Conservation (phyloP, 2,329 filamentous ascomycete species). For the Penicillium sp. region DNA sequence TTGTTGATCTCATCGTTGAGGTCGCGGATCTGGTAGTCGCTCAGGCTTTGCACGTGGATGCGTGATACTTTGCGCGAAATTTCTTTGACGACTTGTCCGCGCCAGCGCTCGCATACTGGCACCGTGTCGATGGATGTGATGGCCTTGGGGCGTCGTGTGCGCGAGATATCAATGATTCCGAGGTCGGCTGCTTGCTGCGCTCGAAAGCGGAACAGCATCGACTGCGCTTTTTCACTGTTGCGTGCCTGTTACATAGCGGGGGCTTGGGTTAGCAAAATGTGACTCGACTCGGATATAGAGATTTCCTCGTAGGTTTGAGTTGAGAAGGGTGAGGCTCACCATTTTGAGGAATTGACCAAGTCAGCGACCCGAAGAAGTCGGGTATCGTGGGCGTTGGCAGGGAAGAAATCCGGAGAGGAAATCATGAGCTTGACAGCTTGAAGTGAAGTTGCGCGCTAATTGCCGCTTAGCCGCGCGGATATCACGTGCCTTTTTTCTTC, state of each 20-base stretch:
- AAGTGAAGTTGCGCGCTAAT: conserved; percentile 31
- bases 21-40: conserved; percentile 95
- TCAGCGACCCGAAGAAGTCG: conserved; percentile 14
- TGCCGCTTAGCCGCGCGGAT: conserved; percentile 28
- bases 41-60: conserved; percentile 89
- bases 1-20: conserved; percentile 99
- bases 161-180: conserved; percentile 90
- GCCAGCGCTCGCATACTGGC: conserved; percentile 93
- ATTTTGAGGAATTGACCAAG: conserved; percentile 28
- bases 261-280: conserved; percentile 24
- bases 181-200: conserved; percentile 94
- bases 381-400: conserved; percentile 17
- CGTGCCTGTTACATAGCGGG: conserved; percentile 64
- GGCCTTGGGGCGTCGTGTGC: conserved; percentile 82
- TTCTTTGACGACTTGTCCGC: conserved; percentile 94
- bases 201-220: conserved; percentile 99
- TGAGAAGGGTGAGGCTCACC: conserved; percentile 22
- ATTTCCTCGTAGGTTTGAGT: background rate
- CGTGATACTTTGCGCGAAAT: conserved; percentile 94
- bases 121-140: conserved; percentile 86
- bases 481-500: conserved; percentile 11
- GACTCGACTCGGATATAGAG: background rate
- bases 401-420: conserved; percentile 23
- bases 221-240: conserved; percentile 98
- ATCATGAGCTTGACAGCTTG: conserved; percentile 27